phyloP scores from a whole-genome alignment of 2,329 filamentous ascomycete genomes.

The Fusarium graminum region DNA sequence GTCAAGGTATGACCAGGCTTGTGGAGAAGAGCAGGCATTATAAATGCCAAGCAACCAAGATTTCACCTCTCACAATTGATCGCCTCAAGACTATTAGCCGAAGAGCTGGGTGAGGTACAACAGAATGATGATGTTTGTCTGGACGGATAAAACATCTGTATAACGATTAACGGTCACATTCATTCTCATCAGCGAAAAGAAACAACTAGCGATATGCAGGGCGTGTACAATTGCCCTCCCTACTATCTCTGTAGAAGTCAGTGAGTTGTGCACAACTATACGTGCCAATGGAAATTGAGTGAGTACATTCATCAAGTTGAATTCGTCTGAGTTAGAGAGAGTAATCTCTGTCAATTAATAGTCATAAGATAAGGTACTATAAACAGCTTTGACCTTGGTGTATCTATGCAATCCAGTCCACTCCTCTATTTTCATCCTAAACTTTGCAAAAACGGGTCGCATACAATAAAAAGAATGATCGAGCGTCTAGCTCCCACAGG shows the following conservation, averaged over 20 bases:
- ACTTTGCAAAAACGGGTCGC: not conserved
- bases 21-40: not conserved
- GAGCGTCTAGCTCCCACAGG: constrained; percentile 5
- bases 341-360: constrained; percentile 37
- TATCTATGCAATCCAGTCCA: constrained; percentile 29
- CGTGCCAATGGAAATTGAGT: too few relatives aligned
- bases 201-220: too few relatives aligned
- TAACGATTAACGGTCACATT: too few relatives aligned
- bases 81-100: constrained; percentile 7
- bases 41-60: constrained; percentile 11
- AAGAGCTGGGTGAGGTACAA: not conserved
- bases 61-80: not conserved
- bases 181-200: too few relatives aligned
- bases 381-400: constrained; percentile 8
- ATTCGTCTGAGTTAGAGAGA: not conserved
- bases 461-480: constrained; percentile 18
- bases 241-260: too few relatives aligned
- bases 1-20: not conserved
- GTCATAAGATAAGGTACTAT: constrained; percentile 23
- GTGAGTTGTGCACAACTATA: too few relatives aligned
- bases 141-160: too few relatives aligned
- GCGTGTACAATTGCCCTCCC: too few relatives aligned
- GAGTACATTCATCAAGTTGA: not conserved
- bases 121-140: too few relatives aligned
- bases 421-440: constrained; percentile 28